Percentiles rank a stretch among this genome's conserved stretches.
phyloP scores from a whole-genome alignment of 179 eudicot genomes.

The Corrigiola litoralis region DNA sequence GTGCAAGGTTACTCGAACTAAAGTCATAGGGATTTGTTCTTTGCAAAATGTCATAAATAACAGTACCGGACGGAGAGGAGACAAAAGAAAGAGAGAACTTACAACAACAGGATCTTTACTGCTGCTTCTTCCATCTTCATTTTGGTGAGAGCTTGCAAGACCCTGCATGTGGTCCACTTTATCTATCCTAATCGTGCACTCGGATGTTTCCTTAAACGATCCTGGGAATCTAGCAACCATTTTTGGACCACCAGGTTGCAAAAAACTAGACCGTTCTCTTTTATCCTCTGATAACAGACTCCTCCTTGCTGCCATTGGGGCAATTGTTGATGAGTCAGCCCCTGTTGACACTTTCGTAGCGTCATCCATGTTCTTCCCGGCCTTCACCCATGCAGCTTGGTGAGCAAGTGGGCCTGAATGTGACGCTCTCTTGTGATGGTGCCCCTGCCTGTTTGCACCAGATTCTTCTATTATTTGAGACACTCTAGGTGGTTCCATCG shows the following conservation, averaged over 20 bases:
- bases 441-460: constrained; percentile 34
- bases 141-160: constrained; percentile 33
- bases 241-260: constrained; percentile 51
- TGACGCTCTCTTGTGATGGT: constrained; percentile 65
- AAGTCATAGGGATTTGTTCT: too few relatives aligned
- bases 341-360: constrained; percentile 58
- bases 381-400: constrained; percentile 68
- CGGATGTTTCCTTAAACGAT: constrained; percentile 67
- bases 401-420: constrained; percentile 90
- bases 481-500: constrained; percentile 82
- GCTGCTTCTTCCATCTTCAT: constrained; percentile 50
- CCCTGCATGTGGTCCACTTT: constrained; percentile 31
- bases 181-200: constrained; percentile 44
- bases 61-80: not conserved
- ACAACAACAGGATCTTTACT: constrained; percentile 69
- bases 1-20: too few relatives aligned
- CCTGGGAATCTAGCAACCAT: constrained; percentile 70
- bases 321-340: constrained; percentile 40
- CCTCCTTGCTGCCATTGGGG: constrained; percentile 53
- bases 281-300: constrained; percentile 54
- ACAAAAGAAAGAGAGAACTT: constrained; percentile 34
- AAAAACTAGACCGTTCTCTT: constrained; percentile 41
- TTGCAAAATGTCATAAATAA: not conserved
- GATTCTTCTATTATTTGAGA: constrained; percentile 59
- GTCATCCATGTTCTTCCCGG: constrained; percentile 61